Percentiles rank a stretch among this genome's conserved stretches.
phyloP scores from a whole-genome alignment of 306 rosid species.

The Albizia julibrissin region DNA sequence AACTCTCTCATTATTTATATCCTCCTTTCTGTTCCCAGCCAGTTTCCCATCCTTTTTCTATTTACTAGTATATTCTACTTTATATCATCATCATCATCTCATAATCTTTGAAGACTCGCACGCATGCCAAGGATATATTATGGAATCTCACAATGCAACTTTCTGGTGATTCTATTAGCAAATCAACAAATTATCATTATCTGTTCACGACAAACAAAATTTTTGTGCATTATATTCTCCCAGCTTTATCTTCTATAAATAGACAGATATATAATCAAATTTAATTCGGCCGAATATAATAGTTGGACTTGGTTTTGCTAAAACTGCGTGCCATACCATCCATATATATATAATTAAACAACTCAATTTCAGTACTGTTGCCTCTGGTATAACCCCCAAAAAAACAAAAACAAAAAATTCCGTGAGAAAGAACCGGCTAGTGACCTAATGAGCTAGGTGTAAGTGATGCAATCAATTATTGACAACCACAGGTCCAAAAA shows the following conservation, averaged over 20 bases:
- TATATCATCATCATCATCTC: slow-evolving; percentile 4
- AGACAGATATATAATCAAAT: slow-evolving; percentile 4
- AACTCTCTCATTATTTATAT: slow-evolving; percentile 28
- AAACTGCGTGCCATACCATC: background rate
- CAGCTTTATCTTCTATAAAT: background rate
- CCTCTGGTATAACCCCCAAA: background rate
- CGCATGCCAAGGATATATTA: slow-evolving; percentile 17
- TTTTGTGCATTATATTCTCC: background rate
- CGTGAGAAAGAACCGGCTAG: background rate
- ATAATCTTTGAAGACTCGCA: slow-evolving; percentile 20
- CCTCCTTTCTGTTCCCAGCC: slow-evolving; percentile 7
- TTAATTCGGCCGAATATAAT: slow-evolving; percentile 20
- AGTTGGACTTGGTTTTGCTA: background rate
- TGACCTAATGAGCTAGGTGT: background rate
- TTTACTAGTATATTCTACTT: slow-evolving; percentile 15
- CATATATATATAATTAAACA: background rate
- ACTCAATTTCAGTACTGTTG: background rate
- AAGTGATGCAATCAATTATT: background rate
- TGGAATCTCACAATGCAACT: slow-evolving; percentile 41
- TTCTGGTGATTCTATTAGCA: slow-evolving; percentile 23
- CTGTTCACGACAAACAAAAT: slow-evolving; percentile 17
- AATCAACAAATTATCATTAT: slow-evolving; percentile 6
- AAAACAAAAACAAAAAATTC: background rate
- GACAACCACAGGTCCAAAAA: background rate
- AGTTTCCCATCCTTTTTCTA: background rate